phyloP scores from a whole-genome alignment of 441 rosid genomes.

The Adansonia madagascariensis region DNA sequence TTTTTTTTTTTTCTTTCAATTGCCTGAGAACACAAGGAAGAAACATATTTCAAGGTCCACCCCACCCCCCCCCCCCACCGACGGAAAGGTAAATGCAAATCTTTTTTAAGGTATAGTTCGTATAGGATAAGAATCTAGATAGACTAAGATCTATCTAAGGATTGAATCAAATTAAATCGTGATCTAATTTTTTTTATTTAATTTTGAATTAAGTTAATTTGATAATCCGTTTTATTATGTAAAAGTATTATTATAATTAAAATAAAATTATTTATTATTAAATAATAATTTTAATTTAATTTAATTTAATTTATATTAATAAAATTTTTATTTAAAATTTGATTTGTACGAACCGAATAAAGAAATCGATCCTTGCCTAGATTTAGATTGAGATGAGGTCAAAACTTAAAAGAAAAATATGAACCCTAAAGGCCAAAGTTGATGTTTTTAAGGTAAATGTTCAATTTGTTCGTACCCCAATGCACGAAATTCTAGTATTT shows the following conservation, averaged over 20 bases:
- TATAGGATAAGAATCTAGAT: neutral
- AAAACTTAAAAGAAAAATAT: neutral
- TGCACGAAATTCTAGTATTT: neutral
- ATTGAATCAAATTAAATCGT: too few species aligned
- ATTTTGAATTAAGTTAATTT: too few species aligned
- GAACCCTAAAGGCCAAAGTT: neutral
- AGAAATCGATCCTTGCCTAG: too few species aligned
- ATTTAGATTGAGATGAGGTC: neutral
- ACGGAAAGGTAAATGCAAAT: neutral
- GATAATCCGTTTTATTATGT: too few species aligned
- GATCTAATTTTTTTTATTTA: too few species aligned
- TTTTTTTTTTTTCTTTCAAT: neutral
- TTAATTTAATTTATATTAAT: too few species aligned
- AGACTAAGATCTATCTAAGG: too few species aligned
- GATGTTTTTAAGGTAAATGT: conserved; percentile 6
- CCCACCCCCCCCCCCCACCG: neutral
- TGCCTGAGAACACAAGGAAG: neutral
- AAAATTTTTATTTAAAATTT: too few species aligned
- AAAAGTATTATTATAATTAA: too few species aligned
- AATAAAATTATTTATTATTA: too few species aligned
- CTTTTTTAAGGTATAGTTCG: neutral
- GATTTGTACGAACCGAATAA: too few species aligned
- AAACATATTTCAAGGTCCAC: conserved; percentile 17
- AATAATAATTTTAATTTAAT: too few species aligned
- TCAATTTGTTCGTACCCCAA: neutral